Evolutionary conservation across 2,329 filamentous ascomycete species (phyloP), one percentile per base, ranked within the genome.

Genomic region (Aspergillus ochraceus): DNA sequence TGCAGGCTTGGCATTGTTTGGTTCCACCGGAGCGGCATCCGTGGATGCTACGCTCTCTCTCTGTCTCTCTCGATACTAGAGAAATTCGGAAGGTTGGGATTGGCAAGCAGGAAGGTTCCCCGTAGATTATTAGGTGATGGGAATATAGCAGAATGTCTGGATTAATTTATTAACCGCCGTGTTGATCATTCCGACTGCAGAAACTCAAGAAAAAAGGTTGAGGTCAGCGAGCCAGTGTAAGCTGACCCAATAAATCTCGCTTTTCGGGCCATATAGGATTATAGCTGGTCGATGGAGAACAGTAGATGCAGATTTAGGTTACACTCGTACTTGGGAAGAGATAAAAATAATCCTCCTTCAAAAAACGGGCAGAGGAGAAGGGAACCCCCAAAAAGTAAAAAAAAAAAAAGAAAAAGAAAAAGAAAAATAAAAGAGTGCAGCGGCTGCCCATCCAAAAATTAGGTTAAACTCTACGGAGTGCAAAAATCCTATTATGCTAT

Each of bases 1-100:
- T 67, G 68, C 64, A 64, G 61, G 36, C 64, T 68, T 68, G 66
- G 66, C 63, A 59, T 60, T 58, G 60, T 61, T 65, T 59, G 54
- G 53, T 24, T 58, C 60, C 55, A 61, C 58, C 32, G 12, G 36
- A 42, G 36, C 36, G 36, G 36, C 45, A 52, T 56, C 29, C 49
- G 55, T 54, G 55, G 22, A 26, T 45, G 54, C 54, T 51, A 50
- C 32, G 14, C 32, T 39, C 30, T 24, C 24, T 24, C 24, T 24
- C 24, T 24, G n/a, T 26, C 20, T 17, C 10, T 14, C 22, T 49
- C 9, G 22, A 55, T n/a, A 29, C 32, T 17, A 30, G 30, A 20
- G 30, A 51, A 30, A 30, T 26, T 42, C 36, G 3, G 24, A 56
- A n/a, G 24, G 54, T 17, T 56, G 54, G 47, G 30, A 49, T 6